Base-by-base conservation (phyloP, 148 eudicot genomes). In the Rhododendron simsii region DNA sequence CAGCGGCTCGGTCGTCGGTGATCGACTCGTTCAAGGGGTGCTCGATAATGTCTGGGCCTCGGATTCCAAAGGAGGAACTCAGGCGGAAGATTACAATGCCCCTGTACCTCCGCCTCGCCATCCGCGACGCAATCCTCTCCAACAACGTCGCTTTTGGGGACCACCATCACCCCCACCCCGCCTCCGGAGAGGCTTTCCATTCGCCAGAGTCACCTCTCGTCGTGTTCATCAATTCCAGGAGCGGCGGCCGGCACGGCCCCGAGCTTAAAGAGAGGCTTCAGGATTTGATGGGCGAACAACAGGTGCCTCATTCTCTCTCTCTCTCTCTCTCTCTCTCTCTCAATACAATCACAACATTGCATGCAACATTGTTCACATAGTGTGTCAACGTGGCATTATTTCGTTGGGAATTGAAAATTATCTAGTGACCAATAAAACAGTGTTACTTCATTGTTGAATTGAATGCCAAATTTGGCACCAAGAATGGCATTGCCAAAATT, bases 191-290 rank as follows among this genome's bases (percentile, higher is more conserved):
- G 16, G 90, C 69, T 0, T 2, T 15, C 4, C 81, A 89, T 41
- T 51, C 93, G 6, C 86, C 93, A 1, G 94, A 92, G 55, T 33
- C 88, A 16, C 98, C 99, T 5, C 12, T 95, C 71, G 92, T 95
- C 4, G 99, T 98, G 4, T 98, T 95, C 83, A 90, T 98, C 26
- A 94, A 98, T 87, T 92, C 99, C 0, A 89, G 87, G 59, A 98
- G 99, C 80, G 99, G 99, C 33, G 99, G 99, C 2, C 86, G 98
- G 7, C 94, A 94, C 83, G 98, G 99, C 0, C 95, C 96, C 2
- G 91, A 89, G 78, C 94, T 98, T 47, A 95, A 81, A 88, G 87
- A 47, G 3, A 84, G 98, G 71, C 90, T 98, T 8, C 95, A 94
- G 86, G 93, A 92, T 53, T 87, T 98, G 61, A 95, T 97, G 95